A percentile compares a stretch with the other conserved stretches of the same genome.
Conservation (phyloP, 1,284 basidiomycete genomes). For the Paramarasmius palmivorus region DNA sequence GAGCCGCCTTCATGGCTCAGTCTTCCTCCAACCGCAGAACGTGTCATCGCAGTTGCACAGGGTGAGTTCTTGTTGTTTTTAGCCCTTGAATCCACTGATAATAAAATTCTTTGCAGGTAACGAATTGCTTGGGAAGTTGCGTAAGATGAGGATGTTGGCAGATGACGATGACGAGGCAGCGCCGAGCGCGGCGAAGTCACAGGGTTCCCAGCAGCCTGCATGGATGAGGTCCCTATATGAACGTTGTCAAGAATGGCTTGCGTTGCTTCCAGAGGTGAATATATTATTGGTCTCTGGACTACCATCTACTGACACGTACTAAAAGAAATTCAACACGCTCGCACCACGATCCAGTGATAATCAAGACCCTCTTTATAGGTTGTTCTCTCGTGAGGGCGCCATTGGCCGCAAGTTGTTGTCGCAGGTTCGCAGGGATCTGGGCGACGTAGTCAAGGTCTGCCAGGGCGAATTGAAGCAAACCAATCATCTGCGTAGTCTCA, state of each 20-base stretch:
- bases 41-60: slow-evolving; percentile 87
- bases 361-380: slow-evolving; percentile 82
- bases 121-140: slow-evolving; percentile 78
- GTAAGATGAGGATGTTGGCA: slow-evolving; percentile 88
- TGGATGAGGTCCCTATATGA: slow-evolving; percentile 89
- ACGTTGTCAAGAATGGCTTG: slow-evolving; percentile 83
- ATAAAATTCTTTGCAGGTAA: slow-evolving; percentile 55
- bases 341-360: slow-evolving; percentile 67
- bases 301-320: slow-evolving; percentile 10
- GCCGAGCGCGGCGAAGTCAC: slow-evolving; percentile 53
- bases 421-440: slow-evolving; percentile 79
- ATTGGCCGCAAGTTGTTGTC: slow-evolving; percentile 78
- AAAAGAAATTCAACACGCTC: slow-evolving; percentile 62
- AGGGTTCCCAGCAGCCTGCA: slow-evolving; percentile 75
- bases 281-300: not conserved
- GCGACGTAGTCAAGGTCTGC: slow-evolving; percentile 82
- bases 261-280: slow-evolving; percentile 71
- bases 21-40: slow-evolving; percentile 87
- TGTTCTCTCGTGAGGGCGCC: slow-evolving; percentile 87
- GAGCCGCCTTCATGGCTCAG: slow-evolving; percentile 94
- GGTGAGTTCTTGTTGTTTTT: slow-evolving; percentile 47
- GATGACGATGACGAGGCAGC: slow-evolving; percentile 83
- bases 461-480: slow-evolving; percentile 90
- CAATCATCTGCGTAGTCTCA: slow-evolving; percentile 85
- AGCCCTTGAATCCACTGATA: slow-evolving; percentile 15